A percentile compares a stretch with the other conserved stretches of the same genome.
Conservation (phyloP, 805 yeast species). For the Kluyveromyces wickerhamii region DNA sequence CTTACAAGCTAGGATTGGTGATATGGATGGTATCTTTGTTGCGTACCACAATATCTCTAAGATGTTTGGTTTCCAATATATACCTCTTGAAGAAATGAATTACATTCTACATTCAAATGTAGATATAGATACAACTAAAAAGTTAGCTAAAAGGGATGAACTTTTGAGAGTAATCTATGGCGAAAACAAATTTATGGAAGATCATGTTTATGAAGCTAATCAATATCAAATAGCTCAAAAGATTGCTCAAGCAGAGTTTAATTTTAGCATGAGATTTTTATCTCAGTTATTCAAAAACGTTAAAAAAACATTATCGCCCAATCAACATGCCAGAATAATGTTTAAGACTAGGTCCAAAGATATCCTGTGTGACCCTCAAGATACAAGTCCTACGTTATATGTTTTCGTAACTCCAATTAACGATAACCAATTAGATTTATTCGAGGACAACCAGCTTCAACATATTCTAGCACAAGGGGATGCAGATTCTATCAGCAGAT, state of each 20-base stretch:
- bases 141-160: slow-evolving; percentile 12
- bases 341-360: slow-evolving; percentile 13
- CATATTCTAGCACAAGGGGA: slow-evolving; percentile 9
- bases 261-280: slow-evolving; percentile 47
- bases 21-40: slow-evolving; percentile 92
- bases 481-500: background rate
- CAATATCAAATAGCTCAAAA: slow-evolving; percentile 22
- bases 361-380: background rate
- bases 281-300: slow-evolving; percentile 34
- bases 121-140: slow-evolving; percentile 13
- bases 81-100: slow-evolving; percentile 71
- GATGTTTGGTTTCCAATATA: slow-evolving; percentile 85
- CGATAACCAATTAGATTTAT: slow-evolving; percentile 19
- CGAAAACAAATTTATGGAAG: slow-evolving; percentile 16
- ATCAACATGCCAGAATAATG: slow-evolving; percentile 32
- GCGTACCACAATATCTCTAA: slow-evolving; percentile 80
- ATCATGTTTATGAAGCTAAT: slow-evolving; percentile 11
- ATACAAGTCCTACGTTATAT: slow-evolving; percentile 24
- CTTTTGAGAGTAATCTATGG: slow-evolving; percentile 16
- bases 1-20: slow-evolving; percentile 88
- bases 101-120: slow-evolving; percentile 45
- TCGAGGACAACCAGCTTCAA: slow-evolving; percentile 13
- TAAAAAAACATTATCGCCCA: slow-evolving; percentile 26
- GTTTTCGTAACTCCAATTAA: slow-evolving; percentile 31
- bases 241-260: slow-evolving; percentile 64